Evolutionary conservation across 2,329 filamentous ascomycete genomes (phyloP).

Genomic region (Torrubiella hemipterigena): DNA sequence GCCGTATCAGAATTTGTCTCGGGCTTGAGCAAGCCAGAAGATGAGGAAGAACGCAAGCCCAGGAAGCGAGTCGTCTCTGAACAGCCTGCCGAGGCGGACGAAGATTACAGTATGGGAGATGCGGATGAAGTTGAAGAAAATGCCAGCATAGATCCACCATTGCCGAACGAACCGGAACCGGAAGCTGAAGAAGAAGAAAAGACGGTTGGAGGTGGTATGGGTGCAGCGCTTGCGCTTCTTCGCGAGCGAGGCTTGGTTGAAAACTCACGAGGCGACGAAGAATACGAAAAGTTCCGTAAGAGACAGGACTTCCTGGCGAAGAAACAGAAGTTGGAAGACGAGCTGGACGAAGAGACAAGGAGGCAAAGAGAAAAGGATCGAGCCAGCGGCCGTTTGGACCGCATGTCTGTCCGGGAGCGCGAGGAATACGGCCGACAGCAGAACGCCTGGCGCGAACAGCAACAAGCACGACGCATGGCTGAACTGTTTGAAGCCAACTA

Average conservation of each 20-base stretch:
- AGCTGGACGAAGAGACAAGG: slow-evolving; percentile 69
- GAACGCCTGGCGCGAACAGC: slow-evolving; percentile 78
- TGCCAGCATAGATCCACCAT: slow-evolving; percentile 14
- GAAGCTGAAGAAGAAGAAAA: slow-evolving; percentile 66
- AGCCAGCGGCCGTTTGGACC: slow-evolving; percentile 65
- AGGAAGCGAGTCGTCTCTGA: slow-evolving; percentile 24
- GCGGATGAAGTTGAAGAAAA: slow-evolving; percentile 24
- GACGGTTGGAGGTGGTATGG: slow-evolving; percentile 65
- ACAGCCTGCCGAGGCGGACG: slow-evolving; percentile 21
- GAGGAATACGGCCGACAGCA: slow-evolving; percentile 83
- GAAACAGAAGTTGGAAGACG: slow-evolving; percentile 57
- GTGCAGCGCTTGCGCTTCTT: slow-evolving; percentile 70
- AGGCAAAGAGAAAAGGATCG: slow-evolving; percentile 83
- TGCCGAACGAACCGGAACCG: slow-evolving; percentile 13
- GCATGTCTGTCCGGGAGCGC: slow-evolving; percentile 82
- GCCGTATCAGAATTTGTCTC: slow-evolving; percentile 93
- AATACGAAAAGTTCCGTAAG: slow-evolving; percentile 56
- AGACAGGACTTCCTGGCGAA: slow-evolving; percentile 71
- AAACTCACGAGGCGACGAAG: slow-evolving; percentile 45
- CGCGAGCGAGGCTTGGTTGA: slow-evolving; percentile 75
- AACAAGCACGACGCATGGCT: slow-evolving; percentile 68
- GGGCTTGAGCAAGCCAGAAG: slow-evolving; percentile 59
- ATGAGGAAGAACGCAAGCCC: slow-evolving; percentile 41
- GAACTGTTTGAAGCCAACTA: slow-evolving; percentile 81
- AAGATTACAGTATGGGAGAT: slow-evolving; percentile 35